These are phyloP conservation scores for Sungouiozyma intestinalis DNA, from an alignment of 805 yeast genomes.

Conservation along the genomic window DNA sequence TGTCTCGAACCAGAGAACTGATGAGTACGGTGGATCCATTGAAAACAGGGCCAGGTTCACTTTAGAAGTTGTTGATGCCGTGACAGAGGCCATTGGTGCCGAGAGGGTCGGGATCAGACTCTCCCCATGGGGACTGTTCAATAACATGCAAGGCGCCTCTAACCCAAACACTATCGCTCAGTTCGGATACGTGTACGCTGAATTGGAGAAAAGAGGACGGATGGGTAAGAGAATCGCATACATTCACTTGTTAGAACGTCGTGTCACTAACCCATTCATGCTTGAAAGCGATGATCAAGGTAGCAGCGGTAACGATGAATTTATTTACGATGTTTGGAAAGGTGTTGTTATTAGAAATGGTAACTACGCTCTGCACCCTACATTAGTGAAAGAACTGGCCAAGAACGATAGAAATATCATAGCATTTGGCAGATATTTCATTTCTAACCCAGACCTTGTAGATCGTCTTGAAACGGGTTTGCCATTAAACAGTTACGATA, in stretches of 20 bases:
- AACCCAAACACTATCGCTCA: slow-evolving; percentile 30
- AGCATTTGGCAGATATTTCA: slow-evolving; percentile 38
- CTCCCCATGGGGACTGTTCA: slow-evolving; percentile 35
- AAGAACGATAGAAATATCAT: slow-evolving; percentile 35
- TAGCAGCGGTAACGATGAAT: slow-evolving; percentile 26
- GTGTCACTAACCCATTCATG: slow-evolving; percentile 21
- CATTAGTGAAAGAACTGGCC: slow-evolving; percentile 22
- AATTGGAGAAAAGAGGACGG: slow-evolving; percentile 31
- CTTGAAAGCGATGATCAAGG: slow-evolving; percentile 18
- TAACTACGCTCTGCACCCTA: slow-evolving; percentile 22
- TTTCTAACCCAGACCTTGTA: slow-evolving; percentile 47
- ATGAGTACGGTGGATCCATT: slow-evolving; percentile 44
- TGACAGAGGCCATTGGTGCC: slow-evolving; percentile 43
- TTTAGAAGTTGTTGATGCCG: slow-evolving; percentile 40
- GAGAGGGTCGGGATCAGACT: slow-evolving; percentile 37
- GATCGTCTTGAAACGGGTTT: slow-evolving; percentile 33
- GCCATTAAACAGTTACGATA: slow-evolving; percentile 36
- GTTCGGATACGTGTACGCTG: slow-evolving; percentile 31
- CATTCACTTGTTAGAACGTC: slow-evolving; percentile 37
- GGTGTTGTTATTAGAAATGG: slow-evolving; percentile 36
- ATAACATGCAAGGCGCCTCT: slow-evolving; percentile 29
- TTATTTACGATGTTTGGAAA: slow-evolving; percentile 31
- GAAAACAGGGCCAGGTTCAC: slow-evolving; percentile 37
- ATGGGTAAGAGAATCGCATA: slow-evolving; percentile 32
- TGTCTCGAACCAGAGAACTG: slow-evolving; percentile 35